Percentiles rank a stretch among this genome's conserved stretches.
Evolutionary conservation across 345 rosid species (phyloP).

Genomic region (Gossypium herbaceum): DNA sequence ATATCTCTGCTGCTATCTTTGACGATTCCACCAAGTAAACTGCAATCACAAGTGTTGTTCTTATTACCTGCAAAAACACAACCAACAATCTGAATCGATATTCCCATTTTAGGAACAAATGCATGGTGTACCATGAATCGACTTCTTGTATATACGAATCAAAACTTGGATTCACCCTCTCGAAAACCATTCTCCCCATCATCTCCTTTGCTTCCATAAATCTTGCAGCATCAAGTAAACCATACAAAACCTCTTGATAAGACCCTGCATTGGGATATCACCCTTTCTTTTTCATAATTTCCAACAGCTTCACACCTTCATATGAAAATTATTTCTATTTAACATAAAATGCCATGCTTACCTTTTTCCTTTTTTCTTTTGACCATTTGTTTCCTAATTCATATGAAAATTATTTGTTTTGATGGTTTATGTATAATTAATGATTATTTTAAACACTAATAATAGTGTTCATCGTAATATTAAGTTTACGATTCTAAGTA

Average conservation of each 20-base stretch:
- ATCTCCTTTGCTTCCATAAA: slow-evolving; percentile 54
- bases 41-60: no score
- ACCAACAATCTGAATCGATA: no score
- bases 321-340: not conserved
- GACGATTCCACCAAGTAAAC: no score
- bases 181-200: slow-evolving; percentile 47
- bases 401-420: not conserved
- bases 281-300: slow-evolving; percentile 59
- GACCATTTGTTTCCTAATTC: not conserved
- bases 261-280: slow-evolving; percentile 68
- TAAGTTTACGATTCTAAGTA: not conserved
- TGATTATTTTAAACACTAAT: not conserved
- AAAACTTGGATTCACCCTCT: no score
- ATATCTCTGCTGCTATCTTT: no score
- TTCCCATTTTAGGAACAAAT: no score
- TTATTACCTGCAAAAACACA: no score
- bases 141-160: no score
- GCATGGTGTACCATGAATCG: no score
- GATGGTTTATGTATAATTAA: not conserved
- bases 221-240: slow-evolving; percentile 53
- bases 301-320: slow-evolving; percentile 50
- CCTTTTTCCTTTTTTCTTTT: not conserved
- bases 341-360: not conserved
- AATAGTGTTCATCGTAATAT: not conserved
- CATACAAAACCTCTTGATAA: slow-evolving; percentile 75